Evolutionary conservation across 176 grass and related monocot genomes (phyloP), one percentile per base, ranked within the genome.

Genomic region (Cymbopogon citratus): DNA sequence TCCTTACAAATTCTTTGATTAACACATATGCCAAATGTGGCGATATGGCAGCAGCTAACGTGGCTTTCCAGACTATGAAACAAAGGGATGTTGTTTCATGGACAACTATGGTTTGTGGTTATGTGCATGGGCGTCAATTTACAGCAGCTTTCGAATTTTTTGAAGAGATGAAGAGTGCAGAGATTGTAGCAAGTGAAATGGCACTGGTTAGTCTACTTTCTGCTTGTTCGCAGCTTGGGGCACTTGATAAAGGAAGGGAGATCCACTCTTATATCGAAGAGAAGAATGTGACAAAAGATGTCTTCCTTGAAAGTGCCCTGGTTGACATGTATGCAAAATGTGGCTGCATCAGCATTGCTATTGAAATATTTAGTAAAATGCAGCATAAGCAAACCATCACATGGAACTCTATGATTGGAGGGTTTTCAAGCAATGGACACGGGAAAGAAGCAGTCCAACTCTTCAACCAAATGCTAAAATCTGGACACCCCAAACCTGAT

Each of bases 271-370:
- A 89, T 63, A 91, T 97, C 61, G 61, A 92, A 44, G 90, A 97
- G 10, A 91, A 84, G 13, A 90, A 94, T 62, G 75, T 94, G 48
- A 71, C 9, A 51, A 83, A 77, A 75, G 92, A 97, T 51, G 26
- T 82, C 9, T 91, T 78, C 66, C 73, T 97, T 56, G 73, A 87
- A 64, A 94, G 87, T 73, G 83, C 90, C 25, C 87, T 97, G 12
- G 59, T 97, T 1, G 95, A 94, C 86, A 97, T 97, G 92, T 97
- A 97, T 83, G 91, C 86, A 81, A 94, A 97, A 66, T 94, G 91
- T 78, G 90, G 90, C 19, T 89, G 87, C 86, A 87, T 84, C 15
- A 88, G 89, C 2, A 82, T 80, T 25, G 87, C 95, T 75, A 48
- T 69, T 40, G 29, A 85, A 74, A 87, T 97, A 63, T 94, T 97